These are phyloP conservation scores for Arthrinium puccinioides DNA, from an alignment of 2,329 filamentous ascomycete genomes.

Conservation along the genomic window DNA sequence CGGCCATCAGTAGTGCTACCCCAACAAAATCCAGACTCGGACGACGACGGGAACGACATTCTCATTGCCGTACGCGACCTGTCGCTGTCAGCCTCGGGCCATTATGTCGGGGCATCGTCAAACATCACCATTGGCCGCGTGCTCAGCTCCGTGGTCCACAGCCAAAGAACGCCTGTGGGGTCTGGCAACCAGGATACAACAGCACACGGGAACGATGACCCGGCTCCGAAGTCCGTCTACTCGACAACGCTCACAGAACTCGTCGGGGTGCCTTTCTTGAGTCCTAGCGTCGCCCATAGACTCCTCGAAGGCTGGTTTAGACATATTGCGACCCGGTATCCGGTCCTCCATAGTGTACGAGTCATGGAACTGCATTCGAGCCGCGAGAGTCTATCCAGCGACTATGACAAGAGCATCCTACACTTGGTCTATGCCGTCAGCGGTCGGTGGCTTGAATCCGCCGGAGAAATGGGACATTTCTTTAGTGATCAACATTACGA, in stretches of 20 bases:
- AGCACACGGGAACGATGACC: conserved; percentile 13
- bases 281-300: conserved; percentile 15
- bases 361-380: conserved; percentile 19
- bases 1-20: too few relatives aligned
- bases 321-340: conserved; percentile 22
- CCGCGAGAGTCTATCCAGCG: conserved; percentile 16
- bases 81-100: conserved; percentile 20
- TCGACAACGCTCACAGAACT: conserved; percentile 14
- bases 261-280: conserved; percentile 18
- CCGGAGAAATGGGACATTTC: conserved; percentile 22
- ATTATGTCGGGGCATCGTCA: conserved; percentile 20
- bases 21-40: conserved; percentile 9
- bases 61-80: conserved; percentile 19
- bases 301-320: conserved; percentile 21
- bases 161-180: conserved; percentile 11
- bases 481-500: conserved; percentile 22
- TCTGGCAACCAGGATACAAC: conserved; percentile 9
- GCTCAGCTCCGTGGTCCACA: conserved; percentile 21
- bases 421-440: conserved; percentile 21
- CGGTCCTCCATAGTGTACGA: conserved; percentile 15
- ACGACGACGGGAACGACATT: conserved; percentile 21
- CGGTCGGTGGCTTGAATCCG: conserved; percentile 22
- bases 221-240: conserved; percentile 21
- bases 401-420: conserved; percentile 18
- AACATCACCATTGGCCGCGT: conserved; percentile 24